Conservation (phyloP, 129 eudicot genomes). For the Flaveria brownii region DNA sequence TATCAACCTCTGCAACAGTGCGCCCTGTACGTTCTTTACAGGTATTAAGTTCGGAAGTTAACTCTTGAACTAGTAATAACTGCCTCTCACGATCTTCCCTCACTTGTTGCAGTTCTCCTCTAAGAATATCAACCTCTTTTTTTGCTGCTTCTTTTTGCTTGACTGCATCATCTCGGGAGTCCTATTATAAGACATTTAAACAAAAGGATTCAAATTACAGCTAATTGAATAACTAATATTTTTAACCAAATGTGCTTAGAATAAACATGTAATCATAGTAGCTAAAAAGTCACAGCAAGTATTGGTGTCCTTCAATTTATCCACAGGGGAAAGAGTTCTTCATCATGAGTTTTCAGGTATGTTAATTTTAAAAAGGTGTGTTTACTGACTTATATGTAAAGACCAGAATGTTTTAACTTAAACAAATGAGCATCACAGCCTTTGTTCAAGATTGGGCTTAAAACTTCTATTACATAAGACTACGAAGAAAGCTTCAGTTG, state of each 20-base stretch:
- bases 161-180: slow-evolving; percentile 46
- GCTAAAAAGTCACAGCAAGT: background rate
- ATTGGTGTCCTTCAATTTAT: background rate
- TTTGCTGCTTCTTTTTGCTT: slow-evolving; percentile 52
- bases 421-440: background rate
- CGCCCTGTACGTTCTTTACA: slow-evolving; percentile 47
- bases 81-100: slow-evolving; percentile 60
- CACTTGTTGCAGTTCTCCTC: slow-evolving; percentile 57
- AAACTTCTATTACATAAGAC: background rate
- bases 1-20: slow-evolving; percentile 37
- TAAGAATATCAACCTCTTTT: slow-evolving; percentile 46
- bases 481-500: background rate
- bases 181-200: slow-evolving; percentile 33
- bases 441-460: background rate
- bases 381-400: background rate
- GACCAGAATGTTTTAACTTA: background rate
- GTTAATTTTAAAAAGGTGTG: background rate
- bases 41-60: slow-evolving; percentile 36
- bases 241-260: background rate
- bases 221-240: background rate
- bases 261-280: too few species aligned
- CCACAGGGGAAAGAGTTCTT: background rate
- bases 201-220: background rate
- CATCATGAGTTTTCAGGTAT: background rate
- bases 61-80: slow-evolving; percentile 42